Evolutionary conservation across 768 basidiomycete species (phyloP).

Genomic region (Agaricus blazei): DNA sequence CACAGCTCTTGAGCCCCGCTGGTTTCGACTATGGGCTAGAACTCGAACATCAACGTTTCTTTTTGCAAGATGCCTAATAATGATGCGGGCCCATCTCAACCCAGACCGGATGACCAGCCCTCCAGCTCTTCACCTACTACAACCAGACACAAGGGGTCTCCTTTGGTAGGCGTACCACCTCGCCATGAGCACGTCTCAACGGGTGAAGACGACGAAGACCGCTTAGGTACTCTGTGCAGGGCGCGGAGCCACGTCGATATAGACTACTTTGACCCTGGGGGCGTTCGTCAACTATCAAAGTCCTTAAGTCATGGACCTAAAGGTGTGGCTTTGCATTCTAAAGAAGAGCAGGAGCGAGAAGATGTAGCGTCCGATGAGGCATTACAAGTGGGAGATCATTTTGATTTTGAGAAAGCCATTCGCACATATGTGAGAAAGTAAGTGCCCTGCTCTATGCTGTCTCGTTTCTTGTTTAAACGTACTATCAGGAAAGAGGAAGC

Average conservation of each 20-base stretch:
- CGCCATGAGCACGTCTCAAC: not conserved
- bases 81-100: not conserved
- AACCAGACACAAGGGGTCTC: not conserved
- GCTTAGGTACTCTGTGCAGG: not conserved
- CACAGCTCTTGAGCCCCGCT: too few relatives aligned
- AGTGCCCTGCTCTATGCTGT: conserved; percentile 9
- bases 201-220: not conserved
- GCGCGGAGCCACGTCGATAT: conserved; percentile 30
- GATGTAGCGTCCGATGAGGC: conserved; percentile 19
- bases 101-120: too few relatives aligned
- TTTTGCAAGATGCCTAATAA: not conserved
- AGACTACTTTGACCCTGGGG: conserved; percentile 51
- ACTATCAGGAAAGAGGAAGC: conserved; percentile 38
- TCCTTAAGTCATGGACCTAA: conserved; percentile 26
- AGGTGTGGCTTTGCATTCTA: conserved; percentile 1
- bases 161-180: not conserved
- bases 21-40: too few relatives aligned
- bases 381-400: conserved; percentile 19
- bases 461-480: not conserved
- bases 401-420: conserved; percentile 34
- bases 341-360: conserved; percentile 13
- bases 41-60: too few relatives aligned
- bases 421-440: conserved; percentile 27
- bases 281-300: conserved; percentile 35
- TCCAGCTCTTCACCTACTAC: not conserved